These are phyloP conservation scores for Casaregolazyma lundiana DNA, from an alignment of 1,139 yeast genomes.

Conservation along the genomic window DNA sequence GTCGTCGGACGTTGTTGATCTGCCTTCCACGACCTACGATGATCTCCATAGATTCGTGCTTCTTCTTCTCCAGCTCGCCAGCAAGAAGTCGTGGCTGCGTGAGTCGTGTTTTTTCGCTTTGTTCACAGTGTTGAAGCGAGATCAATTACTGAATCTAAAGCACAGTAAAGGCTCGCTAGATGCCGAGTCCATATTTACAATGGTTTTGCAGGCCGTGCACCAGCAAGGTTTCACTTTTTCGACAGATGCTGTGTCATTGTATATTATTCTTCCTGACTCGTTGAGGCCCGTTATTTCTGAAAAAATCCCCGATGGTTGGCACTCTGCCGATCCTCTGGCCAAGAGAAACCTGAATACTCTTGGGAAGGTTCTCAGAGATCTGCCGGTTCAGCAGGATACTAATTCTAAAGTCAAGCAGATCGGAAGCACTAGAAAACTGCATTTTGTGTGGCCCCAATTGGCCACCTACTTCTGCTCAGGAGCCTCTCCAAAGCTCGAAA, in stretches of 20 bases:
- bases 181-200: slow-evolving; percentile 31
- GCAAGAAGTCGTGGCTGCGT: slow-evolving; percentile 75
- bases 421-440: slow-evolving; percentile 38
- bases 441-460: slow-evolving; percentile 78
- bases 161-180: slow-evolving; percentile 17
- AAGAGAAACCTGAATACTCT: slow-evolving; percentile 59
- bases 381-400: slow-evolving; percentile 37
- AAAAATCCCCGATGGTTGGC: slow-evolving; percentile 49
- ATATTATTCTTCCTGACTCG: slow-evolving; percentile 45
- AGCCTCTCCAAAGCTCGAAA: slow-evolving; percentile 12
- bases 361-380: slow-evolving; percentile 63
- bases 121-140: slow-evolving; percentile 43
- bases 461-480: slow-evolving; percentile 39
- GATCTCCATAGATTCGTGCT: slow-evolving; percentile 40
- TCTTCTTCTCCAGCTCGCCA: slow-evolving; percentile 54
- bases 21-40: slow-evolving; percentile 27
- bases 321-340: slow-evolving; percentile 64
- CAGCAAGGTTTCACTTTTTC: slow-evolving; percentile 56
- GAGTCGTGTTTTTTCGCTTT: slow-evolving; percentile 76
- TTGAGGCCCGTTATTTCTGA: slow-evolving; percentile 32
- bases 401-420: slow-evolving; percentile 32
- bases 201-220: slow-evolving; percentile 43
- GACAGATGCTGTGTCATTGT: slow-evolving; percentile 77
- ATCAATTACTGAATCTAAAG: too few relatives aligned
- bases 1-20: slow-evolving; percentile 49